Evolutionary conservation across 1,139 yeast species (phyloP).

Genomic region (Scheffersomyces illinoinensis): DNA sequence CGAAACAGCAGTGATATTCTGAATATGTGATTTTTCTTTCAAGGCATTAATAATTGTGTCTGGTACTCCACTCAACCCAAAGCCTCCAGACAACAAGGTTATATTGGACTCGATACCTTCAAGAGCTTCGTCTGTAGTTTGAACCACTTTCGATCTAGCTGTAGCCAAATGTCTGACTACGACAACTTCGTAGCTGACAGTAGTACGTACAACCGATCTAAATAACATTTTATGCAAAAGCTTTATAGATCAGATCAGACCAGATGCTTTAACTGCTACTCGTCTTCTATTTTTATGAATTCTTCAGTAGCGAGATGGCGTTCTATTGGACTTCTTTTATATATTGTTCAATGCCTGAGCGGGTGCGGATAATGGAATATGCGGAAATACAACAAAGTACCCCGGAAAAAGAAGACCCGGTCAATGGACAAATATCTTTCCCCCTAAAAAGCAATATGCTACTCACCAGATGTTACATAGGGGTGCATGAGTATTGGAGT

Average conservation of each 20-base stretch:
- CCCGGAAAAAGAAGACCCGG: neutral
- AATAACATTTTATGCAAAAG: neutral
- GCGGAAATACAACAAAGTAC: neutral
- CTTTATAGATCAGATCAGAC: neutral
- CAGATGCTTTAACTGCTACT: neutral
- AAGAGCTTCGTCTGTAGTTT: slow-evolving; percentile 29
- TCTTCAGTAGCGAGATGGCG: neutral
- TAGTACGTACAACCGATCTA: neutral
- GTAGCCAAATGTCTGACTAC: neutral
- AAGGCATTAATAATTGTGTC: slow-evolving; percentile 46
- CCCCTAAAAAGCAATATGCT: neutral
- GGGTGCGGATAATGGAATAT: neutral
- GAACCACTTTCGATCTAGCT: slow-evolving; percentile 19
- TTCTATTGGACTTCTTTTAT: neutral
- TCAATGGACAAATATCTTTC: neutral
- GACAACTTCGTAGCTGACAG: neutral
- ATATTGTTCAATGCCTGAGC: neutral
- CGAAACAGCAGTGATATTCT: slow-evolving; percentile 45
- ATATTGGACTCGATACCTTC: slow-evolving; percentile 30
- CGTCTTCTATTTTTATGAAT: neutral
- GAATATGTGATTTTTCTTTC: slow-evolving; percentile 27
- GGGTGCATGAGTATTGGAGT: neutral
- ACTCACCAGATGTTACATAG: neutral
- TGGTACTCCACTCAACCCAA: slow-evolving; percentile 51
- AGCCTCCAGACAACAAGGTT: slow-evolving; percentile 46